Percentiles rank a stretch among this genome's conserved stretches.
phyloP scores from a whole-genome alignment of 1,139 yeast genomes.

The Scheffersomyces titani region DNA sequence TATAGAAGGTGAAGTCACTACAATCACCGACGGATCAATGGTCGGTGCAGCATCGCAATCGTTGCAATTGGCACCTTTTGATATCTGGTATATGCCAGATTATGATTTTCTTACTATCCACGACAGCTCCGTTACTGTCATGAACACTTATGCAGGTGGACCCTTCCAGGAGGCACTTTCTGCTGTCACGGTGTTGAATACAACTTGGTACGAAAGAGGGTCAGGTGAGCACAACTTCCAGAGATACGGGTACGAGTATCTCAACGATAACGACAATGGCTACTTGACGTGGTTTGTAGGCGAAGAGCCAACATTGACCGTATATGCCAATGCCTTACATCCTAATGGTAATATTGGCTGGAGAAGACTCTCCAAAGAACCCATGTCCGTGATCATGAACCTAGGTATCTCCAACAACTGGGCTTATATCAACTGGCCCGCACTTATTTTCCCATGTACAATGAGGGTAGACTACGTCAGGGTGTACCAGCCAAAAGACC shows the following conservation, averaged over 20 bases:
- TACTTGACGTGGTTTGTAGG: conserved; percentile 31
- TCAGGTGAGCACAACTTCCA: conserved; percentile 21
- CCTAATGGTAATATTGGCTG: conserved; percentile 30
- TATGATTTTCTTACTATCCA: conserved; percentile 24
- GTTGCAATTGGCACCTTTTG: conserved; percentile 29
- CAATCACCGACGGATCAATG: conserved; percentile 5
- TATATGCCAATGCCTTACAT: conserved; percentile 24
- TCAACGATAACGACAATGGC: conserved; percentile 24
- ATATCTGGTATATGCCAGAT: conserved; percentile 32
- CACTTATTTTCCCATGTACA: conserved; percentile 23
- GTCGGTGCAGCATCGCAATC: conserved; percentile 30
- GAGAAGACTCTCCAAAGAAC: conserved; percentile 28
- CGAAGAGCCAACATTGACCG: conserved; percentile 23
- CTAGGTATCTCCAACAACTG: conserved; percentile 30
- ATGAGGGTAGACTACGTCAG: conserved; percentile 26
- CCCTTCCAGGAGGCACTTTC: conserved; percentile 32
- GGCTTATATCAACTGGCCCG: conserved; percentile 34
- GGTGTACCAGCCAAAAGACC: conserved; percentile 26
- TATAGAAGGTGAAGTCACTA: conserved; percentile 24
- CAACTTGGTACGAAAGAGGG: conserved; percentile 26
- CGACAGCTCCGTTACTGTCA: conserved; percentile 21
- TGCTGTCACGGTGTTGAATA: conserved; percentile 25
- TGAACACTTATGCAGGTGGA: conserved; percentile 32
- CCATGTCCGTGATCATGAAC: conserved; percentile 28
- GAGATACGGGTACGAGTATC: conserved; percentile 24